These are phyloP conservation scores for Lavandula angustifolia DNA, from an alignment of 257 asterid genomes.

Conservation along the genomic window DNA sequence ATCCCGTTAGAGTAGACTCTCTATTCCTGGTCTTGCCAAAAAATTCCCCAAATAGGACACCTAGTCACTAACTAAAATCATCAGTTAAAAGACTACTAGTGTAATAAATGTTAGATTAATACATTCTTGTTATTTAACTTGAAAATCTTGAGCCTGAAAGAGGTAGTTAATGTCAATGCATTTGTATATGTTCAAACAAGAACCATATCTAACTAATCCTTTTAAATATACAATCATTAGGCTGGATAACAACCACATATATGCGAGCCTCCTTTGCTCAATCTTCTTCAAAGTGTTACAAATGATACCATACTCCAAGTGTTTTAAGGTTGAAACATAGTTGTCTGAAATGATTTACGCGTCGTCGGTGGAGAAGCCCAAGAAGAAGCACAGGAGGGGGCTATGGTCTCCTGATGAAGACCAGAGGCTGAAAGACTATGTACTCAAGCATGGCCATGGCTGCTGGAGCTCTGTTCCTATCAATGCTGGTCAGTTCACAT, in stretches of 20 bases:
- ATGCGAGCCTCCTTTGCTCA: background rate
- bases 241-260: background rate
- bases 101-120: conserved; percentile 11
- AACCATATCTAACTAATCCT: conserved; percentile 37
- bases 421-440: conserved; percentile 54
- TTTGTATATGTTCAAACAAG: background rate
- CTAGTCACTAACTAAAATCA: conserved; percentile 16
- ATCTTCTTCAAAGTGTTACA: background rate
- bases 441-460: conserved; percentile 54
- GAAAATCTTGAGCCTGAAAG: conserved; percentile 17
- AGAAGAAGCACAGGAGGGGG: conserved; percentile 62
- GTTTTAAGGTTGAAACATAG: background rate
- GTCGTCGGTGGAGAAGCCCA: conserved; percentile 38
- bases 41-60: conserved; percentile 26
- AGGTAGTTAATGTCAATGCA: conserved; percentile 28
- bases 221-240: conserved; percentile 27
- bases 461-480: conserved; percentile 74
- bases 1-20: conserved; percentile 11
- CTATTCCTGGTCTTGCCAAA: conserved; percentile 3
- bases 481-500: conserved; percentile 54
- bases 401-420: conserved; percentile 86
- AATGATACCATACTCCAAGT: too few species aligned
- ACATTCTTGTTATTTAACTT: background rate
- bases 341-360: conserved; percentile 39
- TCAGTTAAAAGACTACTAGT: background rate